Evolutionary conservation across 73 alveolate species (phyloP), one percentile per base, ranked within the genome.

Genomic region (Paramecium sonneborni): DNA sequence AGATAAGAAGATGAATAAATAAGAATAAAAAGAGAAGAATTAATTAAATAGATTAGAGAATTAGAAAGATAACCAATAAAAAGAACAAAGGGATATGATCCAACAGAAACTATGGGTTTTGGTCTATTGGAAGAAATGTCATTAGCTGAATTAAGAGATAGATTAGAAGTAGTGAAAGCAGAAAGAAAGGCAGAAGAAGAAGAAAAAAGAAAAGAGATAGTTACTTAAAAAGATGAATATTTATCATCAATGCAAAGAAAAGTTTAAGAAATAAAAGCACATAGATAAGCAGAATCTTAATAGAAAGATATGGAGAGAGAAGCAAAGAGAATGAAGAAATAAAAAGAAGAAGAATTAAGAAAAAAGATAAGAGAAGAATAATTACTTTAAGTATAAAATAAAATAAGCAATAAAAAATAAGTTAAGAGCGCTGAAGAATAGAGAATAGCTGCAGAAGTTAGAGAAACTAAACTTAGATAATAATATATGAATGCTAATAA

Each of bases 71-170:
- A 97, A 37, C 99, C 99, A 1, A 97, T 97, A 9, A 96, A 93
- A 10, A 90, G 99, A 56, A 97, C 99, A 0, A 98, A 97, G 56
- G 99, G 99, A 6, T 98, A 97, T 92, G 99, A 98, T 92, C 99
- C 99, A 9, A 98, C 99, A 0, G 99, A 98, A 92, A 97, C 99
- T 8, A 97, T 97, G 76, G 99, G 99, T n/a, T 95, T 79, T 92
- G 99, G 99, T 0, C 93, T 98, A 26, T 92, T 98, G 21, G 99
- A 97, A 72, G 99, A 98, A 93, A 98, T 98, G 99, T 95, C 99
- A 26, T 87, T 98, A 72, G 76, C 76, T 12, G 98, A 98, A 92
- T 95, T 98, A 84, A 95, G 98, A 95, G 99, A 98, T 86, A 90
- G 99, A 85, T 85, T 98, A 39, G 99, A 97, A 43, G 79, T 94